Base-by-base conservation (phyloP, 2,329 filamentous ascomycete genomes). In the Arthrobotrys sphaeroides region DNA sequence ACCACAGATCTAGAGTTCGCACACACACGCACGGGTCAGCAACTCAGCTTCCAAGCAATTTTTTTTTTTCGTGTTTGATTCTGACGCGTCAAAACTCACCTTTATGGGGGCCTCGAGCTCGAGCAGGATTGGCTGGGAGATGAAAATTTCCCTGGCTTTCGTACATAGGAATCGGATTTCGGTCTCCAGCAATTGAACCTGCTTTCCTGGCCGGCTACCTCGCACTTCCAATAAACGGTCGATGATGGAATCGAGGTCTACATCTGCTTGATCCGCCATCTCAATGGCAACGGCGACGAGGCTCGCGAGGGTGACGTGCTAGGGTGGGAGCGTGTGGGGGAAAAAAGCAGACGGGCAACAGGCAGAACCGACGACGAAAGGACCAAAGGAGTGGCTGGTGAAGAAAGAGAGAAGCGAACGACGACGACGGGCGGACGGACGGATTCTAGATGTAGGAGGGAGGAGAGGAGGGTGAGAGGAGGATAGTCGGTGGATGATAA, bases 231-330 rank as follows among this genome's bases (percentile, higher is more conserved):
- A 88, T 82, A 99, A 89, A 84, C 95, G 90, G 85, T 98, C 94
- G 87, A 99, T 98, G 90, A 98, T 97, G 82, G 94, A 97, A 85
- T 99, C 95, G 86, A 99, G 88, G 86, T 98, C 94, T 85, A 98
- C 92, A 85, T 98, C 94, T 85, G 93, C 88, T 82, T 88, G 85
- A 84, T 91, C 90, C 83, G 90, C 90, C 90, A 92, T 92, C 82
- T 83, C 84, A 83, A 83, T 81, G 78, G 78, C 79, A 79, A 78
- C 69, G 62, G 69, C 69, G 64, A 74, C 62, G 55, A 74, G 45
- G 62, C 70, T 68, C 70, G 70, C 70, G 70, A 74, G 55, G 36
- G 62, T 45, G 70, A 51, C 62, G 62, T 74, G 40, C 16, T 60
- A 64, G 43, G 42, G 47, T 10, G 20, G 45, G 16, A 36, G 53